A percentile compares a stretch with the other conserved stretches of the same genome.
Evolutionary conservation across 345 rosid genomes (phyloP).

Genomic region (Iberis pinnata): DNA sequence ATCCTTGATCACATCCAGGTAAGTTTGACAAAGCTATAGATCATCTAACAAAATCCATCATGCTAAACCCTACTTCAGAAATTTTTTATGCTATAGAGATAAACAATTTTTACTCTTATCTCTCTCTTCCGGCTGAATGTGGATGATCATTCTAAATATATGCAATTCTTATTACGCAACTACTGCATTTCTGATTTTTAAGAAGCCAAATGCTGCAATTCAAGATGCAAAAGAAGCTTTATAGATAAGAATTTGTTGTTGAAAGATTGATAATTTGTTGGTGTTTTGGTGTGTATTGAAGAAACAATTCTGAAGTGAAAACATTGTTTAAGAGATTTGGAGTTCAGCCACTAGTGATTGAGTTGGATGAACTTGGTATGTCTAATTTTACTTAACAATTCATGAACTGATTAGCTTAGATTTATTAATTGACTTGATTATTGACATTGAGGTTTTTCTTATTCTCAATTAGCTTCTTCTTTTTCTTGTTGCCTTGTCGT

Average conservation of each 20-base stretch:
- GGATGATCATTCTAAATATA: constrained; percentile 15
- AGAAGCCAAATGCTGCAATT: constrained; percentile 81
- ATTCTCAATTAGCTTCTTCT: too few species aligned
- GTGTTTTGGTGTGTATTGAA: constrained; percentile 22
- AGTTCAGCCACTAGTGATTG: constrained; percentile 69
- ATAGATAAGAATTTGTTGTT: constrained; percentile 48
- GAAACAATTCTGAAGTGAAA: constrained; percentile 93
- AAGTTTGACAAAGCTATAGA: constrained; percentile 49
- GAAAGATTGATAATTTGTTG: constrained; percentile 42
- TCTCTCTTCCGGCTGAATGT: not conserved
- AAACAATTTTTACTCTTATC: not conserved
- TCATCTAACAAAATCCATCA: constrained; percentile 60
- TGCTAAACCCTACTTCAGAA: constrained; percentile 69
- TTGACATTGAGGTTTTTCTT: too few species aligned
- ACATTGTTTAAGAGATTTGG: constrained; percentile 65
- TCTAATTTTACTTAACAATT: not conserved
- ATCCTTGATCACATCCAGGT: constrained; percentile 38
- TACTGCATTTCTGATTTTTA: constrained; percentile 45
- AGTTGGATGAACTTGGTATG: constrained; percentile 88
- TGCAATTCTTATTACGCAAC: constrained; percentile 39
- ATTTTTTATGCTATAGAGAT: constrained; percentile 81
- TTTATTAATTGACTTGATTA: too few species aligned
- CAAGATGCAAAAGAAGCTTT: constrained; percentile 69
- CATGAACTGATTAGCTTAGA: too few species aligned
- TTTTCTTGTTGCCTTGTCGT: too few species aligned